Evolutionary conservation across 1,284 basidiomycete genomes (phyloP).

Genomic region (Microbotryum silenes-acaulis): DNA sequence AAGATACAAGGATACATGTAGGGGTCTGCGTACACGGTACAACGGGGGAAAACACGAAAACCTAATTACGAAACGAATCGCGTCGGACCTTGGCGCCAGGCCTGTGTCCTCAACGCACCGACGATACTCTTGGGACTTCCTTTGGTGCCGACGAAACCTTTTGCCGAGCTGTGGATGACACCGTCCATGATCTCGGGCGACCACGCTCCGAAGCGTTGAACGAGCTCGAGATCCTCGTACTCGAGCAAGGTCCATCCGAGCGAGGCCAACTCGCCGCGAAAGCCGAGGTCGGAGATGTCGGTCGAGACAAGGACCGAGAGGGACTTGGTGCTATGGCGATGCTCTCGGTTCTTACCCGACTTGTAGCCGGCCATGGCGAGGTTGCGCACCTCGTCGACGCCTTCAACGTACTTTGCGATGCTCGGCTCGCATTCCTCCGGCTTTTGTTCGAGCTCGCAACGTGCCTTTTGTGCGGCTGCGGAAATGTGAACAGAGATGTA

Average conservation of each 20-base stretch:
- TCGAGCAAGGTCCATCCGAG: constrained; percentile 29
- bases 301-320: constrained; percentile 28
- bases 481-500: constrained; percentile 30
- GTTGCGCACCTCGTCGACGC: constrained; percentile 22
- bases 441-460: constrained; percentile 16
- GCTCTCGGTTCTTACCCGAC: constrained; percentile 18
- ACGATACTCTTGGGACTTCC: constrained; percentile 23
- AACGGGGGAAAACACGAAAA: too few relatives aligned
- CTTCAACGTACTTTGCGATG: constrained; percentile 19
- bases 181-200: constrained; percentile 18
- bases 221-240: constrained; percentile 26
- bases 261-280: constrained; percentile 25
- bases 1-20: not conserved
- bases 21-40: too few relatives aligned
- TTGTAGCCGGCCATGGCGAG: constrained; percentile 13
- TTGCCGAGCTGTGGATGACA: constrained; percentile 21
- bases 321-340: constrained; percentile 21
- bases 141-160: constrained; percentile 25
- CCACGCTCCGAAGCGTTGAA: constrained; percentile 24
- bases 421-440: constrained; percentile 11
- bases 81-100: constrained; percentile 22
- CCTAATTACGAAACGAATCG: constrained; percentile 12
- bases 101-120: constrained; percentile 17
- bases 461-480: constrained; percentile 8
- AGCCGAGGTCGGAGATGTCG: constrained; percentile 27